Conservation (phyloP, 805 yeast species). For the Hanseniaspora nectarophila region DNA sequence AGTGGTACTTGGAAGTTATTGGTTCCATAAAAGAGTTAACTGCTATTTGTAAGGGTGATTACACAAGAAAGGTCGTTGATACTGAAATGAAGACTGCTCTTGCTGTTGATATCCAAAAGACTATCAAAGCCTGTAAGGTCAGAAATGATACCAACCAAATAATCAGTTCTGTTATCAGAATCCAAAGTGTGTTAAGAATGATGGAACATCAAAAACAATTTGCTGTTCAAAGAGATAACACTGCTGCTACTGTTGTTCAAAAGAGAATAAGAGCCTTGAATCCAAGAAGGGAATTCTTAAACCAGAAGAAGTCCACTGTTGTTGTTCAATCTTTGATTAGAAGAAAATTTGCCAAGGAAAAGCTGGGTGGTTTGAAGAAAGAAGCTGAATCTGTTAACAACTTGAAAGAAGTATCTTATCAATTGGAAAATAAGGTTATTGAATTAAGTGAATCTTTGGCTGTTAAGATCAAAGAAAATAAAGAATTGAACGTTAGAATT, state of each 20-base stretch:
- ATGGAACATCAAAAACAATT: constrained; percentile 42
- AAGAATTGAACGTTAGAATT: constrained; percentile 53
- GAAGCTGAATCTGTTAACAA: constrained; percentile 89
- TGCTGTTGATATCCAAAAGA: constrained; percentile 61
- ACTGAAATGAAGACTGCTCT: constrained; percentile 47
- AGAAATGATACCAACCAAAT: constrained; percentile 31
- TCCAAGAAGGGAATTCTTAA: constrained; percentile 44
- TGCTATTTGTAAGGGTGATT: constrained; percentile 48
- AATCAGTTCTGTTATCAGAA: constrained; percentile 26
- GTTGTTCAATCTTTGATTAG: constrained; percentile 68
- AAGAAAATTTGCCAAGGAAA: constrained; percentile 57
- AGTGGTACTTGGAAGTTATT: constrained; percentile 43
- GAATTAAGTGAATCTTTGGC: constrained; percentile 81
- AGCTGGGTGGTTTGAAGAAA: constrained; percentile 52
- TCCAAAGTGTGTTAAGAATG: constrained; percentile 46
- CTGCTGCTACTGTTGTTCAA: constrained; percentile 65
- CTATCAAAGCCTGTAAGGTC: constrained; percentile 42
- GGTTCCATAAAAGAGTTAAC: constrained; percentile 48
- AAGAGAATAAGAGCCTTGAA: constrained; percentile 54
- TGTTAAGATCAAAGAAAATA: constrained; percentile 69
- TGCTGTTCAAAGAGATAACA: constrained; percentile 38
- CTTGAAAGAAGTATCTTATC: constrained; percentile 80
- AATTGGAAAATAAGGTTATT: constrained; percentile 93
- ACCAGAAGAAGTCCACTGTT: constrained; percentile 44
- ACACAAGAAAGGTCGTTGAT: constrained; percentile 44